Base-by-base conservation (phyloP, 192 early-diverging fungal species). In the Linnemannia schmuckeri region DNA sequence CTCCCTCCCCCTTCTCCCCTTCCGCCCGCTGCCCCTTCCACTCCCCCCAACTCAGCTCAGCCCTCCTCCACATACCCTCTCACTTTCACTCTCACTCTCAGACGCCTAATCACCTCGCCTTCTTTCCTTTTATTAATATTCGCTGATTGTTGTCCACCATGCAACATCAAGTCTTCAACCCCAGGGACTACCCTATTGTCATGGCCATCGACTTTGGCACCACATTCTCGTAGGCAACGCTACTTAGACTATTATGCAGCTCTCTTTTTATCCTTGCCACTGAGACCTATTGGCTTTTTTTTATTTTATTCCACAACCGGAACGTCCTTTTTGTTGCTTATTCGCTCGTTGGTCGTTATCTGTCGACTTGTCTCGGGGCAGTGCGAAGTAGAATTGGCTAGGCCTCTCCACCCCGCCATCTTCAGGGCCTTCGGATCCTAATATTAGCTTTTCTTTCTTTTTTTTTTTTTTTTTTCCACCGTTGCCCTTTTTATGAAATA, bases 191-290 rank as follows among this genome's bases (percentile, higher is more conserved):
- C 70, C 86, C 86, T 38, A 88, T 88, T 61, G 81, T 88, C 61
- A 88, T 88, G 77, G 86, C 86, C 81, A 88, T 88, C 70, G 86
- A 88, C 81, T 88, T 88, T 88, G 86, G 86, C 63, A 88, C 86
- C 24, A 88, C 86, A 0, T 88, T 68, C 54, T 85, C 83, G 83
- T 85, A 79, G 24, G 76, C 70, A 18, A 46, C 47, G 4, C 41
- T 57, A 4, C 49, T n/a, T n/a, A n/a, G n/a, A n/a, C n/a, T n/a
- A n/a, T n/a, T 52, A 47, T 3, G 44, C 44, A 46, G 47, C 47
- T 49, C 47, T 49, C 47, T 49, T 49, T 49, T 49, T 49, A 20
- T 49, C 15, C 18, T 57, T 57, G 4, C n/a, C 1, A 57, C 68
- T 70, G 38, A 70, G 30, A 70, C 68, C 38, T 70, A 40, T 40